These are phyloP conservation scores for Fistulina hepatica DNA, from an alignment of 1,284 basidiomycete species.

Conservation along the genomic window DNA sequence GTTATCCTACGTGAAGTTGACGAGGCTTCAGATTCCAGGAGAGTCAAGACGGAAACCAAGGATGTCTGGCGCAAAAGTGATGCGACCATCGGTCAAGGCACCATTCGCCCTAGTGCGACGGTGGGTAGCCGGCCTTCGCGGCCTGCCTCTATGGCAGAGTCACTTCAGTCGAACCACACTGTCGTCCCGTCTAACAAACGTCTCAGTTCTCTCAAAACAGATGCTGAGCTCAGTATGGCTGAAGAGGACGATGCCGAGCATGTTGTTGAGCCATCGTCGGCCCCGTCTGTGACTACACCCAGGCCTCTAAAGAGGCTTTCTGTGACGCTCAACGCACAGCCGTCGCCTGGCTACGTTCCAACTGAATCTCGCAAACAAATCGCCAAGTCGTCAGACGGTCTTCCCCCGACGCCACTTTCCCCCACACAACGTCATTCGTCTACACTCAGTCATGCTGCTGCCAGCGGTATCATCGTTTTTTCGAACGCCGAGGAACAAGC, in stretches of 20 bases:
- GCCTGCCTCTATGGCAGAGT: constrained; percentile 65
- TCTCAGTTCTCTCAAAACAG: constrained; percentile 54
- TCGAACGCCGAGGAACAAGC: constrained; percentile 26
- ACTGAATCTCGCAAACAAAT: constrained; percentile 7
- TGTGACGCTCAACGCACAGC: constrained; percentile 31
- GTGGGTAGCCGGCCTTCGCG: constrained; percentile 42
- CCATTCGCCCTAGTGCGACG: constrained; percentile 46
- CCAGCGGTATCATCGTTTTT: constrained; percentile 32
- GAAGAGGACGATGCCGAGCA: constrained; percentile 36
- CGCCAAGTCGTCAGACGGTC: constrained; percentile 1
- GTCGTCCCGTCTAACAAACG: constrained; percentile 52
- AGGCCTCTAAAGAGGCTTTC: constrained; percentile 47
- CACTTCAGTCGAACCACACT: constrained; percentile 58
- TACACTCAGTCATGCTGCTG: constrained; percentile 30
- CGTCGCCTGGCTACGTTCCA: constrained; percentile 15
- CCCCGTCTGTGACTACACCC: constrained; percentile 20
- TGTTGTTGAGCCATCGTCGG: constrained; percentile 12
- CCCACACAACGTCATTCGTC: constrained; percentile 19
- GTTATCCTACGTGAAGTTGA: constrained; percentile 7
- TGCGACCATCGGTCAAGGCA: constrained; percentile 60
- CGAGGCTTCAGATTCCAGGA: constrained; percentile 10
- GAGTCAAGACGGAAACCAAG: constrained; percentile 29
- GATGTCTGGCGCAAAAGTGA: constrained; percentile 66
- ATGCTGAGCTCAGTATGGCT: constrained; percentile 46
- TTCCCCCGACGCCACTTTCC: constrained; percentile 15